Evolutionary conservation across 345 rosid species (phyloP), one percentile per base, ranked within the genome.

Genomic region (Odontarrhena argentea): DNA sequence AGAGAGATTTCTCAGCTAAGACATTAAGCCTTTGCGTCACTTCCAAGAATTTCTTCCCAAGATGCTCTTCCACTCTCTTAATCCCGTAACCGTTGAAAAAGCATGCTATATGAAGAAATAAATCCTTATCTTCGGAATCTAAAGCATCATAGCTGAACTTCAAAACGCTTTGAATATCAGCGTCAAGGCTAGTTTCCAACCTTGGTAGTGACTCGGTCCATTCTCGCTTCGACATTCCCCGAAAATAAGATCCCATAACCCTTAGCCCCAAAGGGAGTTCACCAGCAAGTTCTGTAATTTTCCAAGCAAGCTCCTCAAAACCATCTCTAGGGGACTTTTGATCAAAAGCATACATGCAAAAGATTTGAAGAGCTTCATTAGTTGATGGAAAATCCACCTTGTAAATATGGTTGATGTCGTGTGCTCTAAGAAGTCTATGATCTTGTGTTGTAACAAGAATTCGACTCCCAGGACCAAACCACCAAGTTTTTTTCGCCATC

Each of bases 181-280:
- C 0, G 9, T 55, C 3, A 2, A 55, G 30, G 10, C 9, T 15
- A 55, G 32, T 10, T 6, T 1, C 0, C 18, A 55, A 55, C 13
- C 2, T 55, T 37, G 60, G 60, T 9, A 55, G 30, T 22, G 60
- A n/a, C n/a, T n/a, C n/a, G n/a, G n/a, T n/a, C n/a, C n/a, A n/a
- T n/a, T n/a, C n/a, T n/a, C n/a, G n/a, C n/a, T n/a, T n/a, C n/a
- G n/a, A n/a, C n/a, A n/a, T n/a, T n/a, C n/a, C n/a, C n/a, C n/a
- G n/a, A n/a, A n/a, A n/a, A n/a, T n/a, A n/a, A n/a, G n/a, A n/a
- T n/a, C n/a, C n/a, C n/a, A n/a, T n/a, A n/a, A n/a, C n/a, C n/a
- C n/a, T n/a, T n/a, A n/a, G n/a, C n/a, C n/a, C n/a, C n/a, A n/a
- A n/a, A n/a, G n/a, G n/a, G n/a, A n/a, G n/a, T n/a, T n/a, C n/a